Percentiles rank a stretch among this genome's conserved stretches.
Evolutionary conservation across 371 early-diverging fungal species (phyloP).

Genomic region (Actinomortierella wolfii): DNA sequence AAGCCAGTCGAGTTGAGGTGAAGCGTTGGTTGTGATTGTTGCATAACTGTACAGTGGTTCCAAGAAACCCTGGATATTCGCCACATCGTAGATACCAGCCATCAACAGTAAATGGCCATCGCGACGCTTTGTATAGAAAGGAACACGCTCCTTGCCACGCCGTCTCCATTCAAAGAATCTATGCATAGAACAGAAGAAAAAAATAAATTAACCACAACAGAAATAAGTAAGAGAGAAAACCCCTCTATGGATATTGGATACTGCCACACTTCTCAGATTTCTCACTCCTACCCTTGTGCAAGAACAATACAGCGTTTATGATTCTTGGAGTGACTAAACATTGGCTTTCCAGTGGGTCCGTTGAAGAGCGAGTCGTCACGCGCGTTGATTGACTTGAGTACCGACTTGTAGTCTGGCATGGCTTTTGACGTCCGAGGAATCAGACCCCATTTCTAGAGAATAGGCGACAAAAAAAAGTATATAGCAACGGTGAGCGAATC

Average conservation of each 20-base stretch:
- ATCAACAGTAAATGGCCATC: conserved; percentile 66
- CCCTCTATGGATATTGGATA: too few species aligned
- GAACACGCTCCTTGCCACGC: conserved; percentile 54
- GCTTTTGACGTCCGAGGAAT: conserved; percentile 59
- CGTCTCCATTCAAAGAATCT: conserved; percentile 81
- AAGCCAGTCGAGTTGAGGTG: conserved; percentile 53
- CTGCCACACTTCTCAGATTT: background rate
- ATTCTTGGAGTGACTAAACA: conserved; percentile 64
- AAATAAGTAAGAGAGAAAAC: too few species aligned
- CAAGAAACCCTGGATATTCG: conserved; percentile 42
- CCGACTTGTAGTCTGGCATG: conserved; percentile 50
- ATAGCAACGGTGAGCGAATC: too few species aligned
- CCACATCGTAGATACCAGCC: conserved; percentile 63
- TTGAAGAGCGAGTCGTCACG: conserved; percentile 64
- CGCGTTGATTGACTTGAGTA: conserved; percentile 65
- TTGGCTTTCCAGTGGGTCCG: conserved; percentile 46
- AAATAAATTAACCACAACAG: background rate
- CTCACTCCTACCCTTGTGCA: conserved; percentile 61
- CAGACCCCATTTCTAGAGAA: conserved; percentile 65
- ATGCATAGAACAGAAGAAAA: background rate
- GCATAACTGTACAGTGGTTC: conserved; percentile 55
- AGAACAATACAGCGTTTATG: conserved; percentile 67
- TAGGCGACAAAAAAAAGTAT: background rate
- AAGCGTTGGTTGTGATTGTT: conserved; percentile 64
- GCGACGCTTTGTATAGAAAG: conserved; percentile 62